These are phyloP conservation scores for Saccharomycopsis sp. DNA, from an alignment of 805 yeast genomes.

Conservation along the genomic window DNA sequence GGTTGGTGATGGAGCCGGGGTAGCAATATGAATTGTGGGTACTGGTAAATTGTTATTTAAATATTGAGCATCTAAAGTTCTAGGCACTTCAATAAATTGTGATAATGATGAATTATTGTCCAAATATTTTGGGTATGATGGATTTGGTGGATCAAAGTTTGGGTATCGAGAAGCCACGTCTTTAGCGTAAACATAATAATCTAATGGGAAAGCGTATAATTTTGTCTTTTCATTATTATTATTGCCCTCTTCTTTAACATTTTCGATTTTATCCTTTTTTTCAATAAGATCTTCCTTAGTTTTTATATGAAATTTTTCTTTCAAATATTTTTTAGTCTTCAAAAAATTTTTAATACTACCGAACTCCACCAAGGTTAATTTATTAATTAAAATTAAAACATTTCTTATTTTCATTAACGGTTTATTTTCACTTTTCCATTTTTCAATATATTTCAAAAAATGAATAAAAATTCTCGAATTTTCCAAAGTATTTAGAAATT, in stretches of 20 bases:
- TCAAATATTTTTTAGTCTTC: constrained; percentile 37
- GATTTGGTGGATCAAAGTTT: constrained; percentile 42
- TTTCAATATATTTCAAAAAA: constrained; percentile 43
- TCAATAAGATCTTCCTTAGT: constrained; percentile 21
- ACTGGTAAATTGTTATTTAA: constrained; percentile 37
- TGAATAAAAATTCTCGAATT: constrained; percentile 32
- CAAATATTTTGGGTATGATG: constrained; percentile 34
- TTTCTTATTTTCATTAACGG: constrained; percentile 42
- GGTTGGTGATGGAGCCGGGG: constrained; percentile 84
- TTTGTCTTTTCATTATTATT: neutral
- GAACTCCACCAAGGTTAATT: constrained; percentile 45
- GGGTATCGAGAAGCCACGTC: constrained; percentile 74
- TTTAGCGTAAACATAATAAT: constrained; percentile 69
- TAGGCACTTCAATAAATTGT: constrained; percentile 48
- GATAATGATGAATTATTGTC: constrained; percentile 46
- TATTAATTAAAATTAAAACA: constrained; percentile 42
- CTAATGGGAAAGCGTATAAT: constrained; percentile 65
- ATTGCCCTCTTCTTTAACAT: constrained; percentile 1
- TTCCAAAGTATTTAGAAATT: constrained; percentile 19
- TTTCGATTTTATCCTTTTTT: constrained; percentile 17
- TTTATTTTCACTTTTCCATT: constrained; percentile 52
- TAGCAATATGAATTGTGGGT: constrained; percentile 61
- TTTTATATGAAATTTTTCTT: constrained; percentile 30
- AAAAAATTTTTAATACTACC: constrained; percentile 40
- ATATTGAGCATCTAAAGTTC: constrained; percentile 38